phyloP scores from a whole-genome alignment of 345 rosid genomes.

The Cardamine chenopodiifolia region DNA sequence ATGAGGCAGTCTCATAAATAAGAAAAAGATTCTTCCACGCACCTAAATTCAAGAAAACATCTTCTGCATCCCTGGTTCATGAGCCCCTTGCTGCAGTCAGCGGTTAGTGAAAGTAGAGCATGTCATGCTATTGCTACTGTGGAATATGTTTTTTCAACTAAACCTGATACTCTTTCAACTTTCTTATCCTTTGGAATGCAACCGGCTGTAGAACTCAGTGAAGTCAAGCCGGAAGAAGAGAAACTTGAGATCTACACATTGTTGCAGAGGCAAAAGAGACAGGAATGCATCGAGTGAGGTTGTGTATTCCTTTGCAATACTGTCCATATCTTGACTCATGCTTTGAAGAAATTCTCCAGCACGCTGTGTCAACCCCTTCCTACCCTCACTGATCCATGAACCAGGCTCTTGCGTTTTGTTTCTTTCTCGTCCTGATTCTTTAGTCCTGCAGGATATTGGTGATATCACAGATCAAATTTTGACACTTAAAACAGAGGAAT shows the following conservation, averaged over 20 bases:
- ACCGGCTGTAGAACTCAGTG: conserved; percentile 85
- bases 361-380: conserved; percentile 80
- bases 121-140: conserved; percentile 31
- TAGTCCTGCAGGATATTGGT: conserved; percentile 48
- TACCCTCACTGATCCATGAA: conserved; percentile 77
- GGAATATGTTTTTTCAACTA: conserved; percentile 34
- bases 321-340: conserved; percentile 80
- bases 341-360: conserved; percentile 88
- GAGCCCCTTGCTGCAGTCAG: conserved; percentile 37
- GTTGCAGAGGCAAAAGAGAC: conserved; percentile 83
- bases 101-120: conserved; percentile 36
- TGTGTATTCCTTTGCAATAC: conserved; percentile 70
- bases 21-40: conserved; percentile 29
- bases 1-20: conserved; percentile 17
- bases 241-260: conserved; percentile 88
- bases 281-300: conserved; percentile 78
- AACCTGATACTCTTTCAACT: conserved; percentile 23
- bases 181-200: conserved; percentile 52
- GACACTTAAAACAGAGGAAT: conserved; percentile 9
- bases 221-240: conserved; percentile 94
- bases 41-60: conserved; percentile 31
- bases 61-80: conserved; percentile 23
- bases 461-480: neutral
- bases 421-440: conserved; percentile 59
- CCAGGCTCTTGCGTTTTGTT: conserved; percentile 57